Conservation (phyloP, 202 grass and related monocot genomes). For the Zizania palustris region DNA sequence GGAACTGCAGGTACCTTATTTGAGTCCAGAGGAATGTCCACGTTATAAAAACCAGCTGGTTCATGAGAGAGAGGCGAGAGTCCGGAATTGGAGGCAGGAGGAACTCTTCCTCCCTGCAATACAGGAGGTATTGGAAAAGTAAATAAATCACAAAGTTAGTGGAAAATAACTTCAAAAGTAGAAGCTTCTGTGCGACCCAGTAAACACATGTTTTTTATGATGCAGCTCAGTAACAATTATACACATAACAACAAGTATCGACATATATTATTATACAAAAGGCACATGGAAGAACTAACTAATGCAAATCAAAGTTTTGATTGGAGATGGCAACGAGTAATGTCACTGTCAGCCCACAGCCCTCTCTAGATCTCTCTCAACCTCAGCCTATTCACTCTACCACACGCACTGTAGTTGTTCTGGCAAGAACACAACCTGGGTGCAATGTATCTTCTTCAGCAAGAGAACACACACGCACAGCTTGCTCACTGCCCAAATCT, state of each 20-base stretch:
- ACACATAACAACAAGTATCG: conserved; percentile 6
- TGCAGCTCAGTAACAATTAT: conserved; percentile 1
- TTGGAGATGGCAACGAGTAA: background rate
- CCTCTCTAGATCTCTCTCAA: no score
- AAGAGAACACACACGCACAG: no score
- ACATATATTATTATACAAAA: conserved; percentile 12
- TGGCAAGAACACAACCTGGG: no score
- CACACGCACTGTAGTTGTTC: no score
- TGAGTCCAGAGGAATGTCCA: conserved; percentile 78
- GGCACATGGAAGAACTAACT: background rate
- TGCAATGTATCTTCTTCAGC: no score
- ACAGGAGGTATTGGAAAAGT: conserved; percentile 23
- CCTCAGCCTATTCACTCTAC: no score
- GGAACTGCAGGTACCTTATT: conserved; percentile 45
- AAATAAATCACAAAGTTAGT: conserved; percentile 28
- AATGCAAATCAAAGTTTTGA: background rate
- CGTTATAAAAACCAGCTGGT: conserved; percentile 92
- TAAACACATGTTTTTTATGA: conserved; percentile 1
- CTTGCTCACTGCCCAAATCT: no score
- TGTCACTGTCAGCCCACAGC: no score
- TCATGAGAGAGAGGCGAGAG: conserved; percentile 87
- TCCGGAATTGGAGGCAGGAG: conserved; percentile 75
- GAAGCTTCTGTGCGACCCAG: background rate
- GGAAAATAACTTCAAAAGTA: conserved; percentile 14
- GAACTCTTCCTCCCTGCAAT: conserved; percentile 72